Conservation (phyloP, 78 protist genomes). For the Isochrysis galbana region DNA sequence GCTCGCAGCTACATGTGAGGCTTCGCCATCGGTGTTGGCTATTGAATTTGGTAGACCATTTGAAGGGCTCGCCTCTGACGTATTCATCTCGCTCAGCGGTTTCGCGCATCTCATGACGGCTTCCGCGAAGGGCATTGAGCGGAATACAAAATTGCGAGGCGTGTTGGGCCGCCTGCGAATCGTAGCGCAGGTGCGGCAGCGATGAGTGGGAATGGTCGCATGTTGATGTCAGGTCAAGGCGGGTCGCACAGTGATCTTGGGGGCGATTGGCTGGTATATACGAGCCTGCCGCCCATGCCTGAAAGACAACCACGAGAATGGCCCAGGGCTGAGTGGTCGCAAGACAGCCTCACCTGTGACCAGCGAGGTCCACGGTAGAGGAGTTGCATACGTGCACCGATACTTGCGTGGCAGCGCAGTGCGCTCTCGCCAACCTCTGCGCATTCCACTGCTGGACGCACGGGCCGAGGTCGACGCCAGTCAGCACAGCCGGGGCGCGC, state of each 20-base stretch:
- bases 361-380: conserved; percentile 26
- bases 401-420: neutral
- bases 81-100: too few relatives aligned
- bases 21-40: neutral
- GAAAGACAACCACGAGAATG: too few relatives aligned
- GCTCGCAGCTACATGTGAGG: neutral
- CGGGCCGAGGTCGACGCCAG: conserved; percentile 23
- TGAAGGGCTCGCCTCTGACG: neutral
- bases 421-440: neutral
- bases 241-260: too few relatives aligned
- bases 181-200: too few relatives aligned
- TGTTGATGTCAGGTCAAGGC: too few relatives aligned
- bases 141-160: conserved; percentile 26
- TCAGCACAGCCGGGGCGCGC: conserved; percentile 8
- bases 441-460: conserved; percentile 21
- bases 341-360: conserved; percentile 20
- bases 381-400: conserved; percentile 37
- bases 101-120: neutral
- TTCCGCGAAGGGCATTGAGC: conserved; percentile 36
- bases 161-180: too few relatives aligned
- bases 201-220: too few relatives aligned
- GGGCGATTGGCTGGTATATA: too few relatives aligned
- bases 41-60: neutral
- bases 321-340: too few relatives aligned
- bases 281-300: too few relatives aligned